These are phyloP conservation scores for Magnolia officinalis DNA, from an alignment of 164 flowering plant species.

Conservation along the genomic window DNA sequence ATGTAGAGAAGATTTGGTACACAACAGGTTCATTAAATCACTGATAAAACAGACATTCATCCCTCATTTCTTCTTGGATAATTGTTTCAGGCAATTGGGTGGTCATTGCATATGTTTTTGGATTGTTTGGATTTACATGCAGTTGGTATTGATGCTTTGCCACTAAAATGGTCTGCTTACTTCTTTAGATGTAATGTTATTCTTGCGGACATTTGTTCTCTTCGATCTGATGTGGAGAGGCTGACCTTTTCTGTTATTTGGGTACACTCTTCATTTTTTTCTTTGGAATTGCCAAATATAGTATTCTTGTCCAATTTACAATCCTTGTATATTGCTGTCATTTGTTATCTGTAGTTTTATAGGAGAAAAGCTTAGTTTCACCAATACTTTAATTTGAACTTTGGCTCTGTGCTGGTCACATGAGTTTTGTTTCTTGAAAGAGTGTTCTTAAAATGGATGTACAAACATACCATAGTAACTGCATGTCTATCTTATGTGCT, in stretches of 20 bases:
- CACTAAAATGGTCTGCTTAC: neutral
- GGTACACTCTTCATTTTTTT: constrained; percentile 41
- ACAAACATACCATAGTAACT: too few relatives aligned
- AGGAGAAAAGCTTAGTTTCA: neutral
- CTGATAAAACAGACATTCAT: too few relatives aligned
- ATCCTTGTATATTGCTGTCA: neutral
- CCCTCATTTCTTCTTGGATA: constrained; percentile 3
- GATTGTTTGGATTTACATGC: constrained; percentile 1
- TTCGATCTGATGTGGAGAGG: constrained; percentile 93
- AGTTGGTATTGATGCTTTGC: neutral
- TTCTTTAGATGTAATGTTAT: constrained; percentile 1
- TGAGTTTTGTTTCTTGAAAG: neutral
- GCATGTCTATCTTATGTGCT: too few relatives aligned
- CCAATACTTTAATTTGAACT: neutral
- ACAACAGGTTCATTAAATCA: too few relatives aligned
- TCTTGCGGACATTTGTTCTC: constrained; percentile 89
- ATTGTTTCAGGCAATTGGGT: neutral
- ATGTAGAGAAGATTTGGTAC: too few relatives aligned
- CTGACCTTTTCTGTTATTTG: constrained; percentile 97
- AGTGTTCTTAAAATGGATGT: neutral
- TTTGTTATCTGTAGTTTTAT: neutral
- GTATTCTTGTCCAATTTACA: neutral
- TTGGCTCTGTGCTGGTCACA: neutral
- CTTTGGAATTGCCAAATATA: neutral
- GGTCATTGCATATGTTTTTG: neutral